A percentile compares a stretch with the other conserved stretches of the same genome.
Conservation (phyloP, 2,329 filamentous ascomycete genomes). For the Capronia coronata region DNA sequence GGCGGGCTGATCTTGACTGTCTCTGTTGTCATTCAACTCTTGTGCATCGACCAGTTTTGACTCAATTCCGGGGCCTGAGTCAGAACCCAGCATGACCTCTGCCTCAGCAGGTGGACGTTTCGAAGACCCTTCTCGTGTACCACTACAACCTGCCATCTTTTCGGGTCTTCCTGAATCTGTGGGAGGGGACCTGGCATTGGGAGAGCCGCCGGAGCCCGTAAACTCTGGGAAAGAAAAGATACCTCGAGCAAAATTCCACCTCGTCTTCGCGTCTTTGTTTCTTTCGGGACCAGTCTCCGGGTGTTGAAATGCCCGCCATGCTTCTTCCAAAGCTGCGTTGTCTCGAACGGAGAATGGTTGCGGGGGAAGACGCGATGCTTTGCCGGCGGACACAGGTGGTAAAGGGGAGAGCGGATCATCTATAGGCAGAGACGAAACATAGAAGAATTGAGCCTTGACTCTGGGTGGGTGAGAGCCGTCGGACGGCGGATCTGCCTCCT, state of each 20-base stretch:
- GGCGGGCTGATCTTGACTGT: slow-evolving; percentile 10
- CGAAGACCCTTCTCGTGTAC: not conserved
- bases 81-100: slow-evolving; percentile 22
- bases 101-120: slow-evolving; percentile 5
- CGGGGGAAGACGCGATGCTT: slow-evolving; percentile 51
- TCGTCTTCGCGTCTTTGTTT: slow-evolving; percentile 8
- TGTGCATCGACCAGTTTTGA: slow-evolving; percentile 23
- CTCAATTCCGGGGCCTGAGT: not conserved
- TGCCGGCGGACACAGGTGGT: slow-evolving; percentile 47
- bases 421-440: slow-evolving; percentile 72
- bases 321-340: slow-evolving; percentile 70
- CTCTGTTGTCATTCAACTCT: slow-evolving; percentile 17
- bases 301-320: slow-evolving; percentile 59
- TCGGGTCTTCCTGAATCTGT: not conserved
- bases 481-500: not conserved
- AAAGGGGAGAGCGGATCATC: slow-evolving; percentile 77
- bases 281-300: slow-evolving; percentile 3
- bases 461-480: slow-evolving; percentile 47
- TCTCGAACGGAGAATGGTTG: slow-evolving; percentile 74
- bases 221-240: slow-evolving; percentile 26
- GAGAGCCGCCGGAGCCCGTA: slow-evolving; percentile 6
- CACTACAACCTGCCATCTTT: not conserved
- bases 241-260: slow-evolving; percentile 15
- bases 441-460: slow-evolving; percentile 72
- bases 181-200: not conserved